phyloP scores from a whole-genome alignment of 75 land plant species.

The Cunninghamia lanceolata region DNA sequence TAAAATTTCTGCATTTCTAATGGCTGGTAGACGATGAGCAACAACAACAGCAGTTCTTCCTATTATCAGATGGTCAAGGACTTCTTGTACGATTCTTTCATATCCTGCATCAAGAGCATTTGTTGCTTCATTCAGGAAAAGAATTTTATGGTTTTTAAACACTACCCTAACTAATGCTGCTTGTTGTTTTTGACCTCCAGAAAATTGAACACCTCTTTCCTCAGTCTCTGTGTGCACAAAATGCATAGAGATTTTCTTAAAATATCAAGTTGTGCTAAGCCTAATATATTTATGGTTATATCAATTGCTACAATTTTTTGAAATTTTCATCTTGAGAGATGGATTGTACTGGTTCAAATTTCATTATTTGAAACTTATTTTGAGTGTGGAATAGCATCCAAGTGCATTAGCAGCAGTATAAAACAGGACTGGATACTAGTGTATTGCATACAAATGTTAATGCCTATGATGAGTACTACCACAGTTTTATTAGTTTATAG shows the following conservation, averaged over 20 bases:
- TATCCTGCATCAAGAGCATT: constrained; percentile 95
- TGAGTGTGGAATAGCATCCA: no score
- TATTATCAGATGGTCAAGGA: constrained; percentile 90
- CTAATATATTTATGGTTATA: neutral
- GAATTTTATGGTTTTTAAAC: constrained; percentile 87
- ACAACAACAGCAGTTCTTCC: constrained; percentile 95
- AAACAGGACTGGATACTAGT: neutral
- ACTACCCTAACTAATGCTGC: constrained; percentile 95
- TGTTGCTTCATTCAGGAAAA: constrained; percentile 97
- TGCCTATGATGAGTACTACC: neutral
- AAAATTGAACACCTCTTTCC: constrained; percentile 89
- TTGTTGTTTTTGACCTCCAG: constrained; percentile 97
- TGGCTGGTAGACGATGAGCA: constrained; percentile 94
- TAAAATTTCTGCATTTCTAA: constrained; percentile 80
- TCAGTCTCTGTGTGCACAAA: constrained; percentile 56
- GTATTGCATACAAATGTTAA: neutral
- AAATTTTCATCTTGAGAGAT: no score
- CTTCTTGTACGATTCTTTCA: constrained; percentile 94
- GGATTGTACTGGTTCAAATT: neutral
- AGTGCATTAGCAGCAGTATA: neutral
- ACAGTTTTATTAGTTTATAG: neutral
- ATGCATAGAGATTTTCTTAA: neutral
- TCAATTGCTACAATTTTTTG: neutral
- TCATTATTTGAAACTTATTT: neutral
- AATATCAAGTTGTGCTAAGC: neutral